Percentiles rank a stretch among this genome's conserved stretches.
phyloP scores from a whole-genome alignment of 1,284 basidiomycete genomes.

The Termitomyces sp. region DNA sequence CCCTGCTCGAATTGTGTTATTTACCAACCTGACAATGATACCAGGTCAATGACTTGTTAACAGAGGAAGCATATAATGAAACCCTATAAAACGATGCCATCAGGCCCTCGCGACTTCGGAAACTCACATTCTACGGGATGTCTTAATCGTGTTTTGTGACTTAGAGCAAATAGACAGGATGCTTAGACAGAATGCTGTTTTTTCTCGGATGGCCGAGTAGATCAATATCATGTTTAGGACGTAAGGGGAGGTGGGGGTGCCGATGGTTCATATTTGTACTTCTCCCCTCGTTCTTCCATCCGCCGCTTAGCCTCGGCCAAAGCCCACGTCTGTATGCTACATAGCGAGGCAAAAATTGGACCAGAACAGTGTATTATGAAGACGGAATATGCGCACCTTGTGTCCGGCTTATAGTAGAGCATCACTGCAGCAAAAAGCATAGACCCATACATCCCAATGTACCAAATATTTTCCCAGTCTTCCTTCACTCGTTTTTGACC shows the following conservation, averaged over 20 bases:
- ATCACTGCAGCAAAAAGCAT: constrained; percentile 76
- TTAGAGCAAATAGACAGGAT: constrained; percentile 6
- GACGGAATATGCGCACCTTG: constrained; percentile 57
- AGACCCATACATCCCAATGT: constrained; percentile 86
- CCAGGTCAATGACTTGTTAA: constrained; percentile 73
- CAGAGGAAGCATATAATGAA: constrained; percentile 74
- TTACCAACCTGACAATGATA: background rate
- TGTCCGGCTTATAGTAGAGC: constrained; percentile 94
- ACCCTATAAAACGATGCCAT: constrained; percentile 50
- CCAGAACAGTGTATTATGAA: background rate
- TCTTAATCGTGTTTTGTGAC: background rate
- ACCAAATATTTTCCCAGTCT: constrained; percentile 87
- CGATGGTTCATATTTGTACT: constrained; percentile 68
- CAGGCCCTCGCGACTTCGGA: background rate
- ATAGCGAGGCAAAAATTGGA: constrained; percentile 1
- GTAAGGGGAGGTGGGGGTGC: constrained; percentile 16
- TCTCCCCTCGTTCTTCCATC: constrained; percentile 86
- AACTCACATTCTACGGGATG: background rate
- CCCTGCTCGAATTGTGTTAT: background rate
- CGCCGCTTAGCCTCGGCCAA: constrained; percentile 81
- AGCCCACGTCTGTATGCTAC: constrained; percentile 83
- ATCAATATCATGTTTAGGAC: constrained; percentile 3
- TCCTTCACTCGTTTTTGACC: constrained; percentile 85
- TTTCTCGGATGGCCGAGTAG: background rate
- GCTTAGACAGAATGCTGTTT: background rate